Conservation (phyloP, 2,329 filamentous ascomycete species). For the Delphinella strobiligena region DNA sequence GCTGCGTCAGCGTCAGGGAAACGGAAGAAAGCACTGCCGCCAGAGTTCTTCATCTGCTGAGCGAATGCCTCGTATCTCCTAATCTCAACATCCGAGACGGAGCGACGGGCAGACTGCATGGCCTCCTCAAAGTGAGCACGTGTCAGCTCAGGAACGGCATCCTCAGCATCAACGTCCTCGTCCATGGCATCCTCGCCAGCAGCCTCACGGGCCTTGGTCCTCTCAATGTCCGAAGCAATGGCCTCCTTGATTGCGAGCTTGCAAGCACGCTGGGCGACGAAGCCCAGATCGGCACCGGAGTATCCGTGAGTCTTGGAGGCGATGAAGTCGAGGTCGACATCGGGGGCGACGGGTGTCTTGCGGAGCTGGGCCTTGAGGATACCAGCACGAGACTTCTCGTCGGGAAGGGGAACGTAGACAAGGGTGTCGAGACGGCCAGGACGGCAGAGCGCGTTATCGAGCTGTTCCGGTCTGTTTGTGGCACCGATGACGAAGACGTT, state of each 20-base stretch:
- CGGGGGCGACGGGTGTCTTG: slow-evolving; percentile 84
- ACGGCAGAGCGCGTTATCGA: slow-evolving; percentile 95
- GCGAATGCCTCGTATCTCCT: slow-evolving; percentile 96
- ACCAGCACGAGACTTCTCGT: slow-evolving; percentile 75
- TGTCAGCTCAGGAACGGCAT: slow-evolving; percentile 90
- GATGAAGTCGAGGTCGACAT: slow-evolving; percentile 85
- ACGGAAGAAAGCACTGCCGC: slow-evolving; percentile 86
- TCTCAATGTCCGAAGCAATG: slow-evolving; percentile 79
- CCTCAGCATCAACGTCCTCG: slow-evolving; percentile 62
- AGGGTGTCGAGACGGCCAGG: slow-evolving; percentile 97
- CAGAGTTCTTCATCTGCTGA: slow-evolving; percentile 97
- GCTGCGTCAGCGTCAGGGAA: slow-evolving; percentile 49
- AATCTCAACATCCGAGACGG: slow-evolving; percentile 93
- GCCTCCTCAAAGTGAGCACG: slow-evolving; percentile 97
- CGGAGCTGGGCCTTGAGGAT: slow-evolving; percentile 94
- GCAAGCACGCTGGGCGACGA: slow-evolving; percentile 96
- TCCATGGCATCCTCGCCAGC: slow-evolving; percentile 72
- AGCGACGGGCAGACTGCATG: slow-evolving; percentile 87
- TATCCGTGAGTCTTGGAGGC: slow-evolving; percentile 96
- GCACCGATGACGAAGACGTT: slow-evolving; percentile 99
- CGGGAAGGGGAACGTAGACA: slow-evolving; percentile 93
- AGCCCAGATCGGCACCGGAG: slow-evolving; percentile 98
- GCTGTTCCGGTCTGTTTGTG: slow-evolving; percentile 96
- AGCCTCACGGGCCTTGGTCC: slow-evolving; percentile 77
- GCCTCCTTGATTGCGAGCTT: slow-evolving; percentile 99